Conservation (phyloP, 2,329 filamentous ascomycete genomes). For the Nemania abortiva region DNA sequence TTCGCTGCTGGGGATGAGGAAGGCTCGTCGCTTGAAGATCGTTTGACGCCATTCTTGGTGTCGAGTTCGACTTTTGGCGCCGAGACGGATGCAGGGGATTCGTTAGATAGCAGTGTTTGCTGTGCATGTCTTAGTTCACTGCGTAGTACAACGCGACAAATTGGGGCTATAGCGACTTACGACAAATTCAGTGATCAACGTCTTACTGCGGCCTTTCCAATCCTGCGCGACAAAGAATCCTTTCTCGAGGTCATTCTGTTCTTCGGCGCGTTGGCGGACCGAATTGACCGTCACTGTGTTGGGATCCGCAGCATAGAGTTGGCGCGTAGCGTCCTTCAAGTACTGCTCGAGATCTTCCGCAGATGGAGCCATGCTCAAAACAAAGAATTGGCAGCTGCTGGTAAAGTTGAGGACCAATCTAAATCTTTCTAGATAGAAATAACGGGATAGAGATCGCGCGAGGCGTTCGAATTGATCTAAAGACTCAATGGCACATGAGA, state of each 20-base stretch:
- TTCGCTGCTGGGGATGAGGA: constrained; percentile 56
- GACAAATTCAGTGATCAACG: constrained; percentile 65
- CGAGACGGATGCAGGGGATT: constrained; percentile 35
- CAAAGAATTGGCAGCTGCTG: neutral
- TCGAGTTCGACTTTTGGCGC: constrained; percentile 38
- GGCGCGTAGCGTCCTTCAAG: constrained; percentile 61
- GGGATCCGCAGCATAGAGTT: constrained; percentile 58
- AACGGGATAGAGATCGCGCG: neutral
- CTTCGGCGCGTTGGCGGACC: constrained; percentile 65
- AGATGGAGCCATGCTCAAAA: constrained; percentile 56
- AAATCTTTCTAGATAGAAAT: neutral
- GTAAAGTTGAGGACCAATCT: too few relatives aligned
- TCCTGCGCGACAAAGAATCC: constrained; percentile 62
- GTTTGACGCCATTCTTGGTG: constrained; percentile 49
- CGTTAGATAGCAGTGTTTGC: constrained; percentile 39
- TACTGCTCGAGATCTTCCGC: constrained; percentile 58
- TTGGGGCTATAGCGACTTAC: constrained; percentile 56
- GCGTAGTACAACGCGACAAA: constrained; percentile 2
- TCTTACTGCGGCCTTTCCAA: constrained; percentile 72
- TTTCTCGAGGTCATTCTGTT: constrained; percentile 60
- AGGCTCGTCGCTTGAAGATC: constrained; percentile 51
- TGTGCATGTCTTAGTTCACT: constrained; percentile 37
- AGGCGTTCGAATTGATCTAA: neutral
- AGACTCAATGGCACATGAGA: constrained; percentile 10
- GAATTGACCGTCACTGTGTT: constrained; percentile 68